phyloP scores from a whole-genome alignment of 106 monocot species.

The Triglochin maritima region DNA sequence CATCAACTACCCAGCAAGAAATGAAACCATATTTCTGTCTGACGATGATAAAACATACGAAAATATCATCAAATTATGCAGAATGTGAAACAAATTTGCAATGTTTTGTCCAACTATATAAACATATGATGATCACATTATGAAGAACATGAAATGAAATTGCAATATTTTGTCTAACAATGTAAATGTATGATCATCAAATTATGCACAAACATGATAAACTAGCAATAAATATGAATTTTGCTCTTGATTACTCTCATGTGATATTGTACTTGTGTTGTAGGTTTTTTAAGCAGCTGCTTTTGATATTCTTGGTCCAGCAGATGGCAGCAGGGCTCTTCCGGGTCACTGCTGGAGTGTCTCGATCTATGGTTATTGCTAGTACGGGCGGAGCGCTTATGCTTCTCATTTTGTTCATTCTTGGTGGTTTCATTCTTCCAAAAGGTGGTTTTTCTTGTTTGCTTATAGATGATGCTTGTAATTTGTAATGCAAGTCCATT shows the following conservation, averaged over 20 bases:
- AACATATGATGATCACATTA: no score
- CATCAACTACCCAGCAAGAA: no score
- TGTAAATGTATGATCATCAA: no score
- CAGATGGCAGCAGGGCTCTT: conserved; percentile 61
- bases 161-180: no score
- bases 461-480: not conserved
- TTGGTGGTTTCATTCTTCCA: conserved; percentile 57
- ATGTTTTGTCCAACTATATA: no score
- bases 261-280: not conserved
- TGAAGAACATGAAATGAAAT: not conserved
- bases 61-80: no score
- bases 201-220: no score
- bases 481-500: not conserved
- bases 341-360: conserved; percentile 28
- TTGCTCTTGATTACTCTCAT: no score
- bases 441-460: conserved; percentile 19
- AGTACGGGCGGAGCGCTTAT: conserved; percentile 30
- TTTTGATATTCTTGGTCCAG: conserved; percentile 30
- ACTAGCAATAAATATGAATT: no score
- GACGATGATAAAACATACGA: no score
- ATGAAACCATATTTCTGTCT: no score
- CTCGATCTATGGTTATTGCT: conserved; percentile 26
- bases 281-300: conserved; percentile 50
- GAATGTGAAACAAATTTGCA: no score
- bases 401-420: conserved; percentile 26